Base-by-base conservation (phyloP, 306 rosid species). In the Ormosia semicastrata region DNA sequence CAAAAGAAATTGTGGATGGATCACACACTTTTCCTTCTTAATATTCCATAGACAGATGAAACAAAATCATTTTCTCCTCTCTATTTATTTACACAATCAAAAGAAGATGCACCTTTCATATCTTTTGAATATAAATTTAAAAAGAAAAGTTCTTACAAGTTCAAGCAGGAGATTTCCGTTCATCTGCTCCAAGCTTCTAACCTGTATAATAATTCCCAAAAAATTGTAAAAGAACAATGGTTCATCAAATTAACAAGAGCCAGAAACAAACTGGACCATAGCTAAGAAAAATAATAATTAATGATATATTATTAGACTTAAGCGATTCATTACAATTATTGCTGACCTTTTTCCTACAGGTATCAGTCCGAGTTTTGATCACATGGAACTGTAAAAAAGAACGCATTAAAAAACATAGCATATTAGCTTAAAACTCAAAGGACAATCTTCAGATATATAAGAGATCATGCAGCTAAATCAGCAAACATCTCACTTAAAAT, bases 291-390 rank as follows among this genome's bases (percentile, higher is more conserved):
- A 2, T 7, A 17, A n/a, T 9, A 30, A 7, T 30, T 11, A 39
- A 12, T 54, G 3, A 44, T 29, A 67, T 44, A n/a, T 40, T 44
- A 14, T 10, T 47, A 39, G 9, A 34, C 9, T 47, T 39, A 24
- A 32, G 29, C 2, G n/a, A 56, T 37, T 66, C 17, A 54, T 33
- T 15, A 68, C 17, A 34, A 77, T 53, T 7, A 46, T 7, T 80
- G 6, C 84, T 81, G 4, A 94, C 98, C 97, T 86, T 94, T 85
- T 92, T 94, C 82, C 53, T 85, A 56, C 50, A 46, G 54, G 91
- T 92, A 1, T 82, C 88, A 36, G 91, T 87, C 57, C 88, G 79
- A 54, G 85, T 92, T 77, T 82, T 86, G 88, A 94, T 70, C 80
- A 90, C 92, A 68, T 93, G 92, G 12, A 83, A 44, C 98, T 93